Base-by-base conservation (phyloP, 495 filamentous ascomycete genomes). In the Evernia prunastri region DNA sequence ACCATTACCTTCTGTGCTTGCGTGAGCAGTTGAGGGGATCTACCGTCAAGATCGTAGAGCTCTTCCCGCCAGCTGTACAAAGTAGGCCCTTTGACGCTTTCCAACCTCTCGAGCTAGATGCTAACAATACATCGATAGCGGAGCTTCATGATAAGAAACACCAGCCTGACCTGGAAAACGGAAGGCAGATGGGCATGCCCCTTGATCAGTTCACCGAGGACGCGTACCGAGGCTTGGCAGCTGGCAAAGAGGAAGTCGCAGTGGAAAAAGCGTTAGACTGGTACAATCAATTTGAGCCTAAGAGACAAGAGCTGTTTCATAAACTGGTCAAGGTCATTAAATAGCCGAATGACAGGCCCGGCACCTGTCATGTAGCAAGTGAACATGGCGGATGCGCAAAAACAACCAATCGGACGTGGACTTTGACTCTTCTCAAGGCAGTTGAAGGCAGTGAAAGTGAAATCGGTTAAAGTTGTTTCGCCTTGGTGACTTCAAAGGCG, bases 1-100 rank as follows among this genome's bases (percentile, higher is more conserved):
- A 77, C 45, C 69, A 72, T 13, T 83, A 78, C 66, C 69, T 76
- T 12, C 79, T 88, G 49, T 78, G 77, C 15, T 72, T 91, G 31
- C 82, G 88, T 0, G 78, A 83, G 60, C 86, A 89, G 72, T 71
- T 91, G 0, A 72, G 71, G 57, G 70, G 74, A 0, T 76, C 76
- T 5, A 76, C 78, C 36, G 73, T 89, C 31, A 80, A 80, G 53
- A 78, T 90, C 1, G 74, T 90, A 37, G 89, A 92, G 75, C 71
- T 90, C 18, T 77, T 86, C 39, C 87, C 87, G 8, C 88, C 88
- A 2, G 82, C 85, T 4, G 87, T 90, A 35, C 84, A 87, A 75
- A 90, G 69, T 71, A 67, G 43, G 68, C n/a, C 9, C 37, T 29
- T 18, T 8, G n/a, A 27, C 13, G 3, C 11, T 53, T 1, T 9